Conservation (phyloP, 2,329 filamentous ascomycete species). For the Malbranchea zuffiana region DNA sequence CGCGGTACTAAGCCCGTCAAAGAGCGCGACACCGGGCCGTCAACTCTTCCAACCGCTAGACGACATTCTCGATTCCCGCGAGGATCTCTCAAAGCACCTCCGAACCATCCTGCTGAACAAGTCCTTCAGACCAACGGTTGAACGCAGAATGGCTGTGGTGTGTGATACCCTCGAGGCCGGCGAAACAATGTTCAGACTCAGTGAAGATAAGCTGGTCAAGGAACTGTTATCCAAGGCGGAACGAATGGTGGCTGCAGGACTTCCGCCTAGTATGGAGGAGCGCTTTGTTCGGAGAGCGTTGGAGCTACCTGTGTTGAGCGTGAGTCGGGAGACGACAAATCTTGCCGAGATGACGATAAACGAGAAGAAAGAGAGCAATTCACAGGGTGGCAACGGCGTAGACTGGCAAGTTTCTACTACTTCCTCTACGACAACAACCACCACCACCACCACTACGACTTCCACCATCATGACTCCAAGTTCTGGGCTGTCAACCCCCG, state of each 20-base stretch:
- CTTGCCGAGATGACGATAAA: conserved; percentile 15
- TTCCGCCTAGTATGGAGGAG: conserved; percentile 76
- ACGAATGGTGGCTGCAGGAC: conserved; percentile 50
- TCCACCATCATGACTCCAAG: conserved; percentile 23
- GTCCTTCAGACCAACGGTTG: conserved; percentile 40
- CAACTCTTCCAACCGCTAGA: conserved; percentile 39
- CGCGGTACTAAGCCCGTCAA: conserved; percentile 50
- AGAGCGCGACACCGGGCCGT: conserved; percentile 36
- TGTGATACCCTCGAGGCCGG: conserved; percentile 78
- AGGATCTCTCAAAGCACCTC: conserved; percentile 33
- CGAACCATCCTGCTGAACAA: conserved; percentile 32
- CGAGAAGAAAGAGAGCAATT: conserved; percentile 20
- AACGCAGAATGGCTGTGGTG: conserved; percentile 55
- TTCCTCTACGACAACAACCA: conserved; percentile 25
- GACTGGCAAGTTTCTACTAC: too few relatives aligned
- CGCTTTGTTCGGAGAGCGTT: conserved; percentile 67
- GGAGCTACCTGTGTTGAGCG: conserved; percentile 61
- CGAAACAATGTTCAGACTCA: conserved; percentile 76
- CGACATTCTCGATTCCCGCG: conserved; percentile 38
- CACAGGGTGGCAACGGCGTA: conserved; percentile 18
- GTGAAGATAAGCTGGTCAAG: conserved; percentile 55
- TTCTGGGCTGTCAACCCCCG: conserved; percentile 4
- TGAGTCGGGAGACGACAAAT: conserved; percentile 45
- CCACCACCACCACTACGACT: conserved; percentile 20
- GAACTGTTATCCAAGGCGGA: conserved; percentile 62